Evolutionary conservation across 2,329 filamentous ascomycete genomes (phyloP), one percentile per base, ranked within the genome.

Genomic region (Trichoderma sp.): DNA sequence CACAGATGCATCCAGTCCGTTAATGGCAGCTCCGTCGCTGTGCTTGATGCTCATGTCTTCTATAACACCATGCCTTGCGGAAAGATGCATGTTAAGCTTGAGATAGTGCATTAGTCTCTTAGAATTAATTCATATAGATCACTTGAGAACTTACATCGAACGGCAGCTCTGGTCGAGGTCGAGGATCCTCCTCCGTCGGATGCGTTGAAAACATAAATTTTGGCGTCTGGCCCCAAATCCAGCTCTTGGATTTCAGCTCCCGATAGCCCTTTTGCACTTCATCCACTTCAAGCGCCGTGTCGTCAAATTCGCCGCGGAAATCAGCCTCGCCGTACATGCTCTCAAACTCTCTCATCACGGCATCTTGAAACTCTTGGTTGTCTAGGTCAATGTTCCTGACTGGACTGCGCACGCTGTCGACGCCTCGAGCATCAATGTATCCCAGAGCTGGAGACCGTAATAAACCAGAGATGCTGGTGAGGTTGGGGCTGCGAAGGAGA

Each of bases 371-470:
- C 16, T 76, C 80, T 0, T 70, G 75, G 19, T 74, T 77, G 10
- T 77, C 81, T 0, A 93, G 78, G 3, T 88, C 87, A 1, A 97
- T 89, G 80, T 98, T 99, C 8, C 88, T 86, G 13, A 98, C 91
- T 0, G 89, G 88, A 59, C 93, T 97, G 71, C 92, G 90, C 55
- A 98, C 94, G 77, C 95, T 98, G 74, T 96, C 93, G 0, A 97
- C 94, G 0, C 96, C 96, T 70, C 91, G 90, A 0, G 93, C 92
- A 71, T 88, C 88, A 75, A 98, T 90, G 76, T 88, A 94, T 0
- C 85, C 84, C 73, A 89, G 90, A 0, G 91, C 92, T 0, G 94
- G 93, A n/a, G 93, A 94, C 27, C 88, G 86, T 72, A 99, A 80
- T 75, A 95, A 88, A 2, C 85, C 80, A 1, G 89, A 88, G 33